Conservation (phyloP, 1,284 basidiomycete genomes). For the Tausonia pullulans region DNA sequence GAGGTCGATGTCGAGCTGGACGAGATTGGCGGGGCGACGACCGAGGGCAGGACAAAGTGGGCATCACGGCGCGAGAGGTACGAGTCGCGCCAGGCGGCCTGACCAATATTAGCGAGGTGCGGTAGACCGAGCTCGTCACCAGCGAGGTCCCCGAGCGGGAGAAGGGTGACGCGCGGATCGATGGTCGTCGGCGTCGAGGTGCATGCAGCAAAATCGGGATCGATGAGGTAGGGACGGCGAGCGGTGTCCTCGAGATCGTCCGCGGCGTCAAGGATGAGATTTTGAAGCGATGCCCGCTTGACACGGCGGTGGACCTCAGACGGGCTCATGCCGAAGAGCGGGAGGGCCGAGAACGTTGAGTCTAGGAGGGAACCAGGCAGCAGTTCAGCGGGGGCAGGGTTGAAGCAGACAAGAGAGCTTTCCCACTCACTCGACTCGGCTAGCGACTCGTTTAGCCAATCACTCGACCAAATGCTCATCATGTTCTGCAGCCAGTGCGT, state of each 20-base stretch:
- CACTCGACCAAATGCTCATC: constrained; percentile 83
- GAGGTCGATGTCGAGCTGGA: constrained; percentile 64
- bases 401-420: background rate
- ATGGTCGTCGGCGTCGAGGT: constrained; percentile 29
- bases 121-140: constrained; percentile 36
- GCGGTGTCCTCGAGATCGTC: background rate
- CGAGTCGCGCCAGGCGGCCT: constrained; percentile 55
- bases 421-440: constrained; percentile 48
- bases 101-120: constrained; percentile 51
- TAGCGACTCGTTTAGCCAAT: constrained; percentile 64
- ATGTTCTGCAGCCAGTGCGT: constrained; percentile 55
- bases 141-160: constrained; percentile 1
- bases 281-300: constrained; percentile 16
- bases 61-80: constrained; percentile 67
- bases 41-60: constrained; percentile 70
- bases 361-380: constrained; percentile 15
- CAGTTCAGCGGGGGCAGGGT: background rate
- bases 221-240: constrained; percentile 34
- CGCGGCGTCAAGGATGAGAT: background rate
- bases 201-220: constrained; percentile 47
- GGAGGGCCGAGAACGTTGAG: constrained; percentile 61
- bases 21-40: constrained; percentile 70
- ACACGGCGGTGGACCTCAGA: constrained; percentile 25
- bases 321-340: constrained; percentile 42
- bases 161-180: constrained; percentile 32